These are phyloP conservation scores for Hypoxylon sp. DNA, from an alignment of 2,329 filamentous ascomycete genomes.

Conservation along the genomic window DNA sequence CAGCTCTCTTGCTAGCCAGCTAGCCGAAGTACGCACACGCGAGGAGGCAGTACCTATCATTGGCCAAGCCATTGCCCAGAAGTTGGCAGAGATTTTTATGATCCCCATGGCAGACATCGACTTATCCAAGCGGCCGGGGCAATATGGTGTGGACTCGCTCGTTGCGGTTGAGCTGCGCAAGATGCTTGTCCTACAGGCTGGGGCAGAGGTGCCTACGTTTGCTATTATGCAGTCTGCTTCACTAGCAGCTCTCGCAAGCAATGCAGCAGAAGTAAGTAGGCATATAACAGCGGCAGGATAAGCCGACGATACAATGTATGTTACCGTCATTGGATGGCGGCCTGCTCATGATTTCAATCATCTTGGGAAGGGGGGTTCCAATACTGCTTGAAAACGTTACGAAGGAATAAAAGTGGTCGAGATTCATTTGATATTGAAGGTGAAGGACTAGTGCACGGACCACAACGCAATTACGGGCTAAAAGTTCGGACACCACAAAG, in stretches of 20 bases:
- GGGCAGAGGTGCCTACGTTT: conserved; percentile 40
- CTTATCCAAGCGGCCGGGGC: conserved; percentile 11
- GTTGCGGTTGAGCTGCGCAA: conserved; percentile 47
- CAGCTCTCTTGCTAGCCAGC: neutral
- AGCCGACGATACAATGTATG: neutral
- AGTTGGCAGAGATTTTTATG: conserved; percentile 41
- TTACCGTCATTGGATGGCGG: no score
- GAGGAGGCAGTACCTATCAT: conserved; percentile 1
- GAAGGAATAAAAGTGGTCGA: no score
- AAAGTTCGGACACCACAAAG: no score
- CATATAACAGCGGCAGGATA: neutral
- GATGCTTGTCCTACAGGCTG: conserved; percentile 30
- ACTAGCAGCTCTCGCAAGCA: conserved; percentile 25
- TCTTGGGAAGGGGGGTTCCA: no score
- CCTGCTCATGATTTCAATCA: no score
- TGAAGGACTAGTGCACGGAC: no score
- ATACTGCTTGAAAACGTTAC: no score
- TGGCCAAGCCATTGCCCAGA: conserved; percentile 19
- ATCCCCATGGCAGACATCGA: conserved; percentile 35
- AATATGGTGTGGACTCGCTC: conserved; percentile 45
- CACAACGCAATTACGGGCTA: no score
- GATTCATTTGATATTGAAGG: no score
- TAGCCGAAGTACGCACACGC: neutral
- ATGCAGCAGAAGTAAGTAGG: conserved; percentile 8
- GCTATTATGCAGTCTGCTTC: conserved; percentile 36